A percentile compares a stretch with the other conserved stretches of the same genome.
Evolutionary conservation across 2,329 filamentous ascomycete species (phyloP).

Genomic region (Fusarium verticillioides): DNA sequence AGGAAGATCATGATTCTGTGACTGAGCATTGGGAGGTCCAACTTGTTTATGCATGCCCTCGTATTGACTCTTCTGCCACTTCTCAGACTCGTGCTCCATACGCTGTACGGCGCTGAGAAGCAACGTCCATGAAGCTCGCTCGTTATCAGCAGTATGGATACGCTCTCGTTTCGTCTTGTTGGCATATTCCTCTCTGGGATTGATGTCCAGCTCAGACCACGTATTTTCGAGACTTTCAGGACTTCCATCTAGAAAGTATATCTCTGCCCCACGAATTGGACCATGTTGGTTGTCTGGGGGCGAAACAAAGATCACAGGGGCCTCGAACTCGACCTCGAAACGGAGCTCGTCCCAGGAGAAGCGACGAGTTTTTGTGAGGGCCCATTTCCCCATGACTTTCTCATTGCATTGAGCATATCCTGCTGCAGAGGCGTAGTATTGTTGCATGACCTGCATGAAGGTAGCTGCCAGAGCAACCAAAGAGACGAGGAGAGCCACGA

Average conservation of each 20-base stretch:
- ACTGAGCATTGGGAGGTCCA: constrained; percentile 34
- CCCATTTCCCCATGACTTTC: constrained; percentile 61
- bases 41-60: constrained; percentile 34
- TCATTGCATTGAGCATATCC: constrained; percentile 61
- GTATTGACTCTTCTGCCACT: constrained; percentile 57
- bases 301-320: constrained; percentile 63
- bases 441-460: constrained; percentile 60
- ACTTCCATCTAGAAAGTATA: constrained; percentile 55
- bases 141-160: constrained; percentile 67
- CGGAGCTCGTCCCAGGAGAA: constrained; percentile 58
- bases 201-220: constrained; percentile 47
- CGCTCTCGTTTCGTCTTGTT: constrained; percentile 45
- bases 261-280: constrained; percentile 45
- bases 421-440: constrained; percentile 62
- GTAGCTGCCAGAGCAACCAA: constrained; percentile 59
- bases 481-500: constrained; percentile 59
- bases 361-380: constrained; percentile 52
- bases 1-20: constrained; percentile 35
- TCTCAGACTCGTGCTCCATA: constrained; percentile 60
- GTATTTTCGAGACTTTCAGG: constrained; percentile 50
- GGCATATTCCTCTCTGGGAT: constrained; percentile 43
- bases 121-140: constrained; percentile 65
- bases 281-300: constrained; percentile 54
- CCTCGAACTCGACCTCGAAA: constrained; percentile 61
- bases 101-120: constrained; percentile 61